phyloP scores from a whole-genome alignment of 1,139 yeast species.

The Yamadazyma atlantica region DNA sequence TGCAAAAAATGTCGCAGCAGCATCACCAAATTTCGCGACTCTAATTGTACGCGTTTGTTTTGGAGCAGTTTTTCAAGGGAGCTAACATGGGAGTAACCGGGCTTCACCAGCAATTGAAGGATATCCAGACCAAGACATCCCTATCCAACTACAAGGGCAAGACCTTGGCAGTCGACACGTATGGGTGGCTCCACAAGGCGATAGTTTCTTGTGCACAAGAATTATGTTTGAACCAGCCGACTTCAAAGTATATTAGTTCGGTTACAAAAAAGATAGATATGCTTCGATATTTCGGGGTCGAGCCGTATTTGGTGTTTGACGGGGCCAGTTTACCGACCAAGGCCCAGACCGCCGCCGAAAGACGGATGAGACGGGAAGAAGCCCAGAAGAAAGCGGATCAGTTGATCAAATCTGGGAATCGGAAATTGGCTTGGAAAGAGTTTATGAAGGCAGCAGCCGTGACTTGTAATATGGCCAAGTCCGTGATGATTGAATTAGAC shows the following conservation, averaged over 20 bases:
- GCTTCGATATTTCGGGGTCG: conserved; percentile 67
- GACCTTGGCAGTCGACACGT: conserved; percentile 88
- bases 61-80: not conserved
- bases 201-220: conserved; percentile 83
- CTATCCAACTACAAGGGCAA: conserved; percentile 67
- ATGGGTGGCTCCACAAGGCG: conserved; percentile 94
- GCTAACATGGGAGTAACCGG: conserved; percentile 75
- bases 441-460: conserved; percentile 83
- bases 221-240: conserved; percentile 68
- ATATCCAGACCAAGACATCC: conserved; percentile 62
- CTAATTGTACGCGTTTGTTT: too few species aligned
- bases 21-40: too few species aligned
- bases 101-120: conserved; percentile 68
- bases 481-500: conserved; percentile 73
- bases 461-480: conserved; percentile 88
- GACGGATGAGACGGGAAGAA: conserved; percentile 56
- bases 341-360: conserved; percentile 65
- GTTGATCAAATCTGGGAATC: conserved; percentile 51
- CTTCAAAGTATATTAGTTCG: conserved; percentile 62
- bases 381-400: conserved; percentile 58
- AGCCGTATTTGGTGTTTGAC: conserved; percentile 89
- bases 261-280: conserved; percentile 63
- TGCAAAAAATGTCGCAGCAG: too few species aligned
- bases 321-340: conserved; percentile 88
- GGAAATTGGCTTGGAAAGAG: conserved; percentile 60